A percentile compares a stretch with the other conserved stretches of the same genome.
Evolutionary conservation across 148 eudicot species (phyloP).

Genomic region (Vaccinium myrtillus): DNA sequence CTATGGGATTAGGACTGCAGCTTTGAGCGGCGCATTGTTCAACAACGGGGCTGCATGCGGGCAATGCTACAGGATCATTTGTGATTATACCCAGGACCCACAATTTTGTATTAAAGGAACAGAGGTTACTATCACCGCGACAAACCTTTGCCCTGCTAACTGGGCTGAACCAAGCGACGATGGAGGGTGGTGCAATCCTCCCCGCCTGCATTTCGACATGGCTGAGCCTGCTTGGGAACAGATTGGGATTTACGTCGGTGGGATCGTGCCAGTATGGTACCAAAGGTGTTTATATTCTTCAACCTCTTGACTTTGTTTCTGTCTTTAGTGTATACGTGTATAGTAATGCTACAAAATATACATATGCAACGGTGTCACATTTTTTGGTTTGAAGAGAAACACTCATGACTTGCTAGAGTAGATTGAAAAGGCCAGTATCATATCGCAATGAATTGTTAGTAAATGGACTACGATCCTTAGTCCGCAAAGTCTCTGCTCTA

Average conservation of each 20-base stretch:
- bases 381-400: not conserved
- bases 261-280: slow-evolving; percentile 77
- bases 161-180: slow-evolving; percentile 51
- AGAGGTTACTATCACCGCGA: slow-evolving; percentile 73
- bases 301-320: not conserved
- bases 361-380: not conserved
- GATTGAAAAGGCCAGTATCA: not conserved
- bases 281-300: slow-evolving; percentile 46
- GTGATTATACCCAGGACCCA: slow-evolving; percentile 49
- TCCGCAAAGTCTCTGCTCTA: not conserved
- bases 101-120: slow-evolving; percentile 61
- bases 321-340: not conserved
- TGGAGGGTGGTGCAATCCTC: slow-evolving; percentile 98
- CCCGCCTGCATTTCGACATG: slow-evolving; percentile 91
- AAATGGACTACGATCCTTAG: not conserved
- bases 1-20: slow-evolving; percentile 78
- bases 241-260: slow-evolving; percentile 78
- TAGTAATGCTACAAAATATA: slow-evolving; percentile 70
- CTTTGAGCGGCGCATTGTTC: slow-evolving; percentile 84
- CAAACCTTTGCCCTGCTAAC: slow-evolving; percentile 91
- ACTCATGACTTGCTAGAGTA: not conserved
- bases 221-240: slow-evolving; percentile 97
- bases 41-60: slow-evolving; percentile 81
- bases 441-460: not conserved
- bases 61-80: slow-evolving; percentile 75